Conservation (phyloP, 2,329 filamentous ascomycete genomes). For the Pseudogymnoascus sp. region DNA sequence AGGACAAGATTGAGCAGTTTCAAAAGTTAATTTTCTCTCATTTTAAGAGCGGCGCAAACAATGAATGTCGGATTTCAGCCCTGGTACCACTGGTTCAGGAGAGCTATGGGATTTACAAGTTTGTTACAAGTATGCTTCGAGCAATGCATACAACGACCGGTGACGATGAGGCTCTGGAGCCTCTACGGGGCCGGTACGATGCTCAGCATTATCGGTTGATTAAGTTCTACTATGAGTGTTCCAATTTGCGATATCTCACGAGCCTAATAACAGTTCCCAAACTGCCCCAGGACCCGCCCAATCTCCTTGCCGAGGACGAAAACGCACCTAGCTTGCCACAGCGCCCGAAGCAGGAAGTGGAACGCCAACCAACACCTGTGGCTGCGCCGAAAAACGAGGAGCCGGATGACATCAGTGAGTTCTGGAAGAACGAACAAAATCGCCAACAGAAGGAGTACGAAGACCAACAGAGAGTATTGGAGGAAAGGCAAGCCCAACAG, state of each 20-base stretch:
- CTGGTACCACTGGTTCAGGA: slow-evolving; percentile 90
- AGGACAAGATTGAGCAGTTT: slow-evolving; percentile 97
- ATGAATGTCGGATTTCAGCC: slow-evolving; percentile 92
- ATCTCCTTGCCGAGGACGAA: slow-evolving; percentile 76
- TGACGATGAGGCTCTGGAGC: slow-evolving; percentile 85
- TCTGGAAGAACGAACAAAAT: slow-evolving; percentile 90
- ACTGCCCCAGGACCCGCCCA: slow-evolving; percentile 87
- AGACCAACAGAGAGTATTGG: slow-evolving; percentile 80
- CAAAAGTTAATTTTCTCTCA: slow-evolving; percentile 98
- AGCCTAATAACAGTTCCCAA: slow-evolving; percentile 95
- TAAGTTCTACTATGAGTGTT: slow-evolving; percentile 99
- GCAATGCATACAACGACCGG: slow-evolving; percentile 96
- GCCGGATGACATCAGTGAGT: slow-evolving; percentile 91
- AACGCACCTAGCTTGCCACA: slow-evolving; percentile 73
- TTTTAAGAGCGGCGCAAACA: slow-evolving; percentile 84
- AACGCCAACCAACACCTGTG: slow-evolving; percentile 60
- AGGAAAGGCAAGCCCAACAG: slow-evolving; percentile 77
- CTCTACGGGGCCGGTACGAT: slow-evolving; percentile 80
- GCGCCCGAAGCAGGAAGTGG: slow-evolving; percentile 68
- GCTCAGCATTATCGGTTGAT: slow-evolving; percentile 94
- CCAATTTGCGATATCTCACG: slow-evolving; percentile 91
- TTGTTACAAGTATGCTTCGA: slow-evolving; percentile 97
- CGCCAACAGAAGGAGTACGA: slow-evolving; percentile 92
- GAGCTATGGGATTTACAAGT: slow-evolving; percentile 99
- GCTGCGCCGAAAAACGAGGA: slow-evolving; percentile 64